These are phyloP conservation scores for Bifiguratus adelaidae DNA, from an alignment of 192 early-diverging fungal genomes.

Conservation along the genomic window DNA sequence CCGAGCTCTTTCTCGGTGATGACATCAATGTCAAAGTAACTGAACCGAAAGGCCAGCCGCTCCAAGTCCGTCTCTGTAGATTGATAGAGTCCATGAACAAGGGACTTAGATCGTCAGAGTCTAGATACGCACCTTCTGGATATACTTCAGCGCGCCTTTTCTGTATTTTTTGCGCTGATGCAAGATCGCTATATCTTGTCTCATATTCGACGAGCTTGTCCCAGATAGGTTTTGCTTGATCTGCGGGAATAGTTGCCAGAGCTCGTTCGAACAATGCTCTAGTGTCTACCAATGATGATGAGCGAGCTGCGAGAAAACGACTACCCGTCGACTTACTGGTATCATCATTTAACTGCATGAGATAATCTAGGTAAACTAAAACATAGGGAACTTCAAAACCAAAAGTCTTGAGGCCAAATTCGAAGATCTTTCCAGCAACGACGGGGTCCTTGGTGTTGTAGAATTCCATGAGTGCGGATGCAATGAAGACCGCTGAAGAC, in stretches of 20 bases:
- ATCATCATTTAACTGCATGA: conserved; percentile 85
- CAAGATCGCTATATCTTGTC: conserved; percentile 78
- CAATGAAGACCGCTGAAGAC: conserved; percentile 83
- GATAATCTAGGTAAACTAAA: conserved; percentile 72
- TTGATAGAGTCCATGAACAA: not conserved
- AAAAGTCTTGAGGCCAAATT: conserved; percentile 75
- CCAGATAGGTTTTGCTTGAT: conserved; percentile 73
- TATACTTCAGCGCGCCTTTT: conserved; percentile 66
- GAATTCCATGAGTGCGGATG: conserved; percentile 87
- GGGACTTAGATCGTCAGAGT: not conserved
- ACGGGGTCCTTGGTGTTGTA: conserved; percentile 74
- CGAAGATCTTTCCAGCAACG: conserved; percentile 85
- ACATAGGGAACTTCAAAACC: conserved; percentile 65
- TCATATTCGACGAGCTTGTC: conserved; percentile 74
- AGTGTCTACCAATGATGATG: conserved; percentile 36
- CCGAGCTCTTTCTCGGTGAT: conserved; percentile 73
- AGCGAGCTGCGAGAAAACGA: not conserved
- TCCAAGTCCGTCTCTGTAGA: conserved; percentile 37
- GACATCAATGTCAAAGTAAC: conserved; percentile 63
- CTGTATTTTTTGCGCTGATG: conserved; percentile 63
- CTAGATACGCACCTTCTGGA: conserved; percentile 36
- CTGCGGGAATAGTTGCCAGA: conserved; percentile 53
- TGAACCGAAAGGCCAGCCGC: conserved; percentile 60
- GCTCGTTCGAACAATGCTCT: conserved; percentile 86
- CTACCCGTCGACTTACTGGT: conserved; percentile 43